Evolutionary conservation across 805 yeast species (phyloP).

Genomic region (Spathaspora passalidarum): DNA sequence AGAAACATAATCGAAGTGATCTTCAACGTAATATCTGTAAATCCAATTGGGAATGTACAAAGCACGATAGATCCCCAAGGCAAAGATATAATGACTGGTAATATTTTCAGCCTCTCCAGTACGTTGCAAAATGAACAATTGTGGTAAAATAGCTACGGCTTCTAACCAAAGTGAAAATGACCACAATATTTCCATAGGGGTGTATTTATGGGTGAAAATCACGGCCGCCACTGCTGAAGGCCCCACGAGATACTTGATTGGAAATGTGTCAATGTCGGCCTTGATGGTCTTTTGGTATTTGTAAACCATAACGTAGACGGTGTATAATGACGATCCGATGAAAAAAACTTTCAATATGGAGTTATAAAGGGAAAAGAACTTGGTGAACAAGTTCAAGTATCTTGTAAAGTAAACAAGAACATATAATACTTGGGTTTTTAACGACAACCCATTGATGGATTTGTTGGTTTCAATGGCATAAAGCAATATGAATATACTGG

Average conservation of each 20-base stretch:
- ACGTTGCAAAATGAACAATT: conserved; percentile 82
- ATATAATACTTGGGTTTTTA: conserved; percentile 84
- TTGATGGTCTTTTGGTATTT: conserved; percentile 59
- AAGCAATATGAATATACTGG: conserved; percentile 72
- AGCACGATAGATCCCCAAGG: conserved; percentile 86
- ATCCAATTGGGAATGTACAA: conserved; percentile 94
- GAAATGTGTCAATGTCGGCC: conserved; percentile 68
- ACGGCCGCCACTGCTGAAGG: conserved; percentile 56
- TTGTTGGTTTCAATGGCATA: conserved; percentile 61
- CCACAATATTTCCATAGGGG: conserved; percentile 70
- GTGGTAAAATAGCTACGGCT: conserved; percentile 88
- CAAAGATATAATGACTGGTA: conserved; percentile 91
- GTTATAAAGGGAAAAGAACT: conserved; percentile 68
- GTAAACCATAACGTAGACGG: conserved; percentile 64
- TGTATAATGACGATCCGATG: conserved; percentile 71
- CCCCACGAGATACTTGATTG: conserved; percentile 63
- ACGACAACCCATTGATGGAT: conserved; percentile 79
- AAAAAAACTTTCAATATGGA: conserved; percentile 78
- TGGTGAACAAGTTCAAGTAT: conserved; percentile 42
- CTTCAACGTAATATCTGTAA: conserved; percentile 72
- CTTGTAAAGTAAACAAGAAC: conserved; percentile 39
- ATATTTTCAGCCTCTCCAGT: conserved; percentile 85
- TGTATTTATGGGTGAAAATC: conserved; percentile 64
- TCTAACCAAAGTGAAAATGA: conserved; percentile 91
- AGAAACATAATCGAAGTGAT: conserved; percentile 64